These are phyloP conservation scores for Babesia ovis DNA, from an alignment of 169 alveolate genomes.

Conservation along the genomic window DNA sequence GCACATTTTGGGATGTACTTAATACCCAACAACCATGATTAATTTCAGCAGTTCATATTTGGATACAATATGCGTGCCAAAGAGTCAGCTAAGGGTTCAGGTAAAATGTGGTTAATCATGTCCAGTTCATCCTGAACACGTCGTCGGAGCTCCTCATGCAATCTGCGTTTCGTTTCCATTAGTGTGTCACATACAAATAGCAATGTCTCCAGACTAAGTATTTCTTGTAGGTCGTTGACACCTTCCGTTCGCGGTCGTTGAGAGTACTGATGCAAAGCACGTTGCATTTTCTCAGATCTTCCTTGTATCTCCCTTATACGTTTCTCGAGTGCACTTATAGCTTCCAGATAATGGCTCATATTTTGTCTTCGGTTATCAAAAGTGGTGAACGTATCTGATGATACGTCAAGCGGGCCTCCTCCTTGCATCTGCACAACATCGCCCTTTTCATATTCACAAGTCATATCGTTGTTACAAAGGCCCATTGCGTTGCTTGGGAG, in stretches of 20 bases:
- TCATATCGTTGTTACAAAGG: slow-evolving; percentile 2
- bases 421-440: slow-evolving; percentile 31
- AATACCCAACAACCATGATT: not conserved
- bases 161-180: slow-evolving; percentile 58
- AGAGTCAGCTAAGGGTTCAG: slow-evolving; percentile 46
- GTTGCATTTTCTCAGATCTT: slow-evolving; percentile 59
- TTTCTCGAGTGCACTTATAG: slow-evolving; percentile 25
- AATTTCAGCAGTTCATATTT: not conserved
- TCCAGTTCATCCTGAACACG: slow-evolving; percentile 27
- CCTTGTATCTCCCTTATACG: slow-evolving; percentile 20
- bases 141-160: slow-evolving; percentile 31
- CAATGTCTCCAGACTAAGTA: slow-evolving; percentile 55
- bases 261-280: slow-evolving; percentile 49
- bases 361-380: slow-evolving; percentile 35
- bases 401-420: slow-evolving; percentile 38
- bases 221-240: slow-evolving; percentile 56
- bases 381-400: slow-evolving; percentile 15
- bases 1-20: slow-evolving; percentile 62
- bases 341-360: slow-evolving; percentile 34
- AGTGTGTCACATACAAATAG: slow-evolving; percentile 52
- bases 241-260: slow-evolving; percentile 13
- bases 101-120: slow-evolving; percentile 41
- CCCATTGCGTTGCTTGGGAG: slow-evolving; percentile 29
- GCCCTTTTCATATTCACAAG: slow-evolving; percentile 28
- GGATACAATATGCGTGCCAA: slow-evolving; percentile 37